A percentile compares a stretch with the other conserved stretches of the same genome.
These are phyloP conservation scores for Gloeopeniophorella convolvens DNA, from an alignment of 768 basidiomycete genomes.

Conservation along the genomic window DNA sequence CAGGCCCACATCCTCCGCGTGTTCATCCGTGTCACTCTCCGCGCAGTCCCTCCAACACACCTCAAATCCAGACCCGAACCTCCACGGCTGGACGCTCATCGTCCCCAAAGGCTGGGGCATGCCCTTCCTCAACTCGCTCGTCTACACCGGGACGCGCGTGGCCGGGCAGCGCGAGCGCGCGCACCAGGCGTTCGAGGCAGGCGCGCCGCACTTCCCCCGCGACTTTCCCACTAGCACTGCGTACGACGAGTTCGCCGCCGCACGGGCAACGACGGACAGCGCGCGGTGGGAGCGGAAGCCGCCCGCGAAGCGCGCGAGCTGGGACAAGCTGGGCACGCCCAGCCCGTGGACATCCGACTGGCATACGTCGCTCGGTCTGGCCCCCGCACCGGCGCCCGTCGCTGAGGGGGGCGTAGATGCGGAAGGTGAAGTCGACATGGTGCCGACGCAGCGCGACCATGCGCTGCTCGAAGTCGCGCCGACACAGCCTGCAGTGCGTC, in stretches of 20 bases:
- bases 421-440: slow-evolving; percentile 30
- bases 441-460: slow-evolving; percentile 54
- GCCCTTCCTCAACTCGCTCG: slow-evolving; percentile 80
- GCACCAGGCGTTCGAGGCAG: slow-evolving; percentile 80
- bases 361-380: slow-evolving; percentile 57
- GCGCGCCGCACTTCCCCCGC: slow-evolving; percentile 66
- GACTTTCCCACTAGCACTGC: slow-evolving; percentile 63
- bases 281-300: slow-evolving; percentile 74
- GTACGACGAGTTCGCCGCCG: slow-evolving; percentile 43
- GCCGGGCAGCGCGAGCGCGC: slow-evolving; percentile 80
- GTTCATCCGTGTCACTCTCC: slow-evolving; percentile 18
- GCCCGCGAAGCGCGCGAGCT: slow-evolving; percentile 80
- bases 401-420: slow-evolving; percentile 1
- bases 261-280: slow-evolving; percentile 47
- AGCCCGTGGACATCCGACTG: slow-evolving; percentile 79
- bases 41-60: slow-evolving; percentile 3
- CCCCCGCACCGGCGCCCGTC: not conserved
- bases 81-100: slow-evolving; percentile 86
- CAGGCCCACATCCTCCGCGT: slow-evolving; percentile 30
- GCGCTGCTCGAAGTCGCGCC: slow-evolving; percentile 2
- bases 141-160: slow-evolving; percentile 76
- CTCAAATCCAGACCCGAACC: slow-evolving; percentile 21
- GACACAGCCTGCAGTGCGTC: slow-evolving; percentile 26
- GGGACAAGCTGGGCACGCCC: slow-evolving; percentile 50
- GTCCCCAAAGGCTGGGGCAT: slow-evolving; percentile 88